Conservation (phyloP, 345 rosid genomes). For the Syzygium aqueum region DNA sequence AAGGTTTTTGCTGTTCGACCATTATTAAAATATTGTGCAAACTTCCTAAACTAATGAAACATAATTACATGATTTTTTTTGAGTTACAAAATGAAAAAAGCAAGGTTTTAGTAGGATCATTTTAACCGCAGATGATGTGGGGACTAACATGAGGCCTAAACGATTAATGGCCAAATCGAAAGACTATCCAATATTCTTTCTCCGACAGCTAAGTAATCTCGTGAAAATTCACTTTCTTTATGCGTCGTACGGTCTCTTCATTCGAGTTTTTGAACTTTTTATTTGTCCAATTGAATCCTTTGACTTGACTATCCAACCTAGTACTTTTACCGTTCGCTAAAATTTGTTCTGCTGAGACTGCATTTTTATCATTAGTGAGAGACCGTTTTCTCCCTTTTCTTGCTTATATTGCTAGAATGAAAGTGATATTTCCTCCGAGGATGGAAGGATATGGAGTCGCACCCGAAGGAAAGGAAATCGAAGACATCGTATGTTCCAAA, state of each 20-base stretch:
- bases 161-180: neutral
- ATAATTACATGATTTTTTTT: neutral
- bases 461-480: neutral
- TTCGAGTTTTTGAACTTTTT: neutral
- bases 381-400: neutral
- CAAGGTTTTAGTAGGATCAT: neutral
- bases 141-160: neutral
- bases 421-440: neutral
- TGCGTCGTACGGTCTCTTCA: neutral
- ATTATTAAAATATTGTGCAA: neutral
- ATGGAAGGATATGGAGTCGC: neutral
- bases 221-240: neutral
- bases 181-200: neutral
- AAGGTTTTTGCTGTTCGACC: neutral
- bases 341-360: neutral
- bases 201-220: neutral
- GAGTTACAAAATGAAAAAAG: rapidly evolving
- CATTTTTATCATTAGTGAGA: neutral
- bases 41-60: neutral
- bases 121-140: neutral
- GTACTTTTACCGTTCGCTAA: neutral
- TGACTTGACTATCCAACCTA: neutral
- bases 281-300: neutral
- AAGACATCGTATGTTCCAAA: neutral
- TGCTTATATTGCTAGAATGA: neutral